Evolutionary conservation across 2,329 filamentous ascomycete genomes (phyloP).

Genomic region (Colletotrichum sp.): DNA sequence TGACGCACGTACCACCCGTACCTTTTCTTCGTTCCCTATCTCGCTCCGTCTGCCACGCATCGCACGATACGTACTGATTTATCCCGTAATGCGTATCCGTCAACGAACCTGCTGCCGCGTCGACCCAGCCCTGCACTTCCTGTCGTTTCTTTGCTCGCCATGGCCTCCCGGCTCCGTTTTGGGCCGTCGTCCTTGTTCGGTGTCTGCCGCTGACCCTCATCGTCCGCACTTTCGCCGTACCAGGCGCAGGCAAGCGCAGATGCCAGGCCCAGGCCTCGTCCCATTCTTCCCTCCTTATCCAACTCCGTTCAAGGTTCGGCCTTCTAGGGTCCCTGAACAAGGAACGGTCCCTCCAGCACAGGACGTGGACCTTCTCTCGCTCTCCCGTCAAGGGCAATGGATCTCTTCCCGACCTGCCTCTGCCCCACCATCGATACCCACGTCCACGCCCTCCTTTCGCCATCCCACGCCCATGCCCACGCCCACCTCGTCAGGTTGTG

Average conservation of each 20-base stretch:
- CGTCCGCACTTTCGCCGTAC: conserved; percentile 3
- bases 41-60: background rate
- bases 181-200: conserved; percentile 7
- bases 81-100: background rate
- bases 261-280: background rate
- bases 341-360: background rate
- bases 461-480: background rate
- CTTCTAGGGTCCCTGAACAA: conserved; percentile 18
- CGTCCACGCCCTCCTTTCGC: background rate
- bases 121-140: background rate
- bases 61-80: background rate
- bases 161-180: conserved; percentile 2
- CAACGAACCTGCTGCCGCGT: background rate
- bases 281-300: conserved; percentile 14
- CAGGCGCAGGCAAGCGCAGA: background rate
- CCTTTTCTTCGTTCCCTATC: background rate
- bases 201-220: conserved; percentile 13
- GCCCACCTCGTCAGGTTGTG: background rate
- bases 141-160: conserved; percentile 1
- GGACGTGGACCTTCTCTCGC: background rate
- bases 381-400: background rate
- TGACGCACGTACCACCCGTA: conserved; percentile 6
- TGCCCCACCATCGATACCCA: conserved; percentile 3
- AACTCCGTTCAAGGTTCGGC: conserved; percentile 12
- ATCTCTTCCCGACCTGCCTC: background rate